These are phyloP conservation scores for Gleditsia sinensis DNA, from an alignment of 306 rosid species.

Conservation along the genomic window DNA sequence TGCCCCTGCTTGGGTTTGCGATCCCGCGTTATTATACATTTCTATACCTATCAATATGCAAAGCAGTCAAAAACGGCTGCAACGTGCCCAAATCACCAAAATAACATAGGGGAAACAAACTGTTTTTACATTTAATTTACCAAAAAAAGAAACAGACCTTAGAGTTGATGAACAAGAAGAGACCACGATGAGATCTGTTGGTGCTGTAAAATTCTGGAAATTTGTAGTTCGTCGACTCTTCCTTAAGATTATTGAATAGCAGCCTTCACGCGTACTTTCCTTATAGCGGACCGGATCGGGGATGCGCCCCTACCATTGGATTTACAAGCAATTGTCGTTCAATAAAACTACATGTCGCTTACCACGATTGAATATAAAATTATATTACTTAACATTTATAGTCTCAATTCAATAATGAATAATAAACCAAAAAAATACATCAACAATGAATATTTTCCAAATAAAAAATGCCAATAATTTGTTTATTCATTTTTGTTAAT, in stretches of 20 bases:
- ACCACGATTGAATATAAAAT: too few species aligned
- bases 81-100: neutral
- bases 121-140: neutral
- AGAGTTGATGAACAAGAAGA: neutral
- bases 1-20: conserved; percentile 54
- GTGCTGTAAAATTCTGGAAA: neutral
- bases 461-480: too few species aligned
- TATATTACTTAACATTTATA: too few species aligned
- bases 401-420: too few species aligned
- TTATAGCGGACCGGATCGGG: neutral
- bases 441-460: too few species aligned
- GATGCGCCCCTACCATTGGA: neutral
- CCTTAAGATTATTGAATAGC: neutral
- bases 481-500: too few species aligned
- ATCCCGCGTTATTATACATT: conserved; percentile 74
- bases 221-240: neutral
- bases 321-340: neutral
- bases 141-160: neutral
- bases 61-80: conserved; percentile 5
- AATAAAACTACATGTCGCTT: neutral
- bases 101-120: neutral
- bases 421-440: too few species aligned
- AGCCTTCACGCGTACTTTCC: neutral
- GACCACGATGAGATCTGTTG: neutral
- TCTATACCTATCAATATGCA: conserved; percentile 32